phyloP scores from a whole-genome alignment of 192 early-diverging fungal genomes.

The Coemansia sp. region DNA sequence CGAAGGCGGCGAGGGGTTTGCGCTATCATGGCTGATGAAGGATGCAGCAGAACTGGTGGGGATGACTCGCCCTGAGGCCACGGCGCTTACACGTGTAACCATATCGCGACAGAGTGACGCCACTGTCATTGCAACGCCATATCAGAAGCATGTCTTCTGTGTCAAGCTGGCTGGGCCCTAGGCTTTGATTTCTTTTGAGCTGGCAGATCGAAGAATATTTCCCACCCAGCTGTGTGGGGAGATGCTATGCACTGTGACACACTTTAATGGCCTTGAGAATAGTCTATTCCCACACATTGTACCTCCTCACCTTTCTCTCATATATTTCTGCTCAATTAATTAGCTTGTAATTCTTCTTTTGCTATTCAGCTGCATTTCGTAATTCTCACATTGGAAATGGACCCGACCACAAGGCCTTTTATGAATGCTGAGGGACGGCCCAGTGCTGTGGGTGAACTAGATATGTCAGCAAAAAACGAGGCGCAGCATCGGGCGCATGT shows the following conservation, averaged over 20 bases:
- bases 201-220: background rate
- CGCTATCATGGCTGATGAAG: constrained; percentile 37
- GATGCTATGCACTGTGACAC: background rate
- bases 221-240: background rate
- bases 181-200: background rate
- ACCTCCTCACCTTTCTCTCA: background rate
- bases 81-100: constrained; percentile 35
- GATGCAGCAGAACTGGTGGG: constrained; percentile 39
- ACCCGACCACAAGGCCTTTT: constrained; percentile 5
- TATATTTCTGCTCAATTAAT: background rate
- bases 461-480: constrained; percentile 14
- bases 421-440: background rate
- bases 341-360: background rate
- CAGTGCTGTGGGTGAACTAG: background rate
- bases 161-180: constrained; percentile 41
- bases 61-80: constrained; percentile 25
- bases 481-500: constrained; percentile 25
- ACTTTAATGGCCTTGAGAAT: background rate
- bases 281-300: background rate
- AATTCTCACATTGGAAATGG: background rate
- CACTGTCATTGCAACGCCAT: constrained; percentile 34
- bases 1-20: constrained; percentile 27
- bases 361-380: background rate
- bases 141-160: constrained; percentile 33
- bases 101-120: constrained; percentile 31